Percentiles rank a stretch among this genome's conserved stretches.
Conservation (phyloP, 2,329 filamentous ascomycete species). For the Diaporthe vaccinii region DNA sequence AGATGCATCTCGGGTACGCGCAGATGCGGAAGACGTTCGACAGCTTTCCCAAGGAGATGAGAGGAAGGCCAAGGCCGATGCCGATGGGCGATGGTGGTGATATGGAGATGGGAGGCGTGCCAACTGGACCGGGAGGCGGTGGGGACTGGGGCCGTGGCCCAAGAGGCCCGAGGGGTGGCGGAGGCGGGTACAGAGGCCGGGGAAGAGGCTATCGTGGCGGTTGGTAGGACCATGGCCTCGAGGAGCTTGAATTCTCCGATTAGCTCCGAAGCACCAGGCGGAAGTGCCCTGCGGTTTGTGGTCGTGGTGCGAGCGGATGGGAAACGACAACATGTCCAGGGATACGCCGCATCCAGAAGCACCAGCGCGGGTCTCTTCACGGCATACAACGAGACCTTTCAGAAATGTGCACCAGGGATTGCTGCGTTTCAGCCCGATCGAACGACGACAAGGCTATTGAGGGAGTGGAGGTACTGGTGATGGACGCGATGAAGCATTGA, state of each 20-base stretch:
- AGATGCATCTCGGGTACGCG: slow-evolving; percentile 98
- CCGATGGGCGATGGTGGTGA: slow-evolving; percentile 66
- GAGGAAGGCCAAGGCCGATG: slow-evolving; percentile 74
- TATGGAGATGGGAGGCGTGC: slow-evolving; percentile 58
- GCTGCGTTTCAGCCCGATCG: background rate
- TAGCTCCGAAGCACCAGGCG: background rate
- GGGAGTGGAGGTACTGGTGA: background rate
- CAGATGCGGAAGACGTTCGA: slow-evolving; percentile 97
- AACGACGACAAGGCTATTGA: background rate
- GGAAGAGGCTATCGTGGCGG: slow-evolving; percentile 62
- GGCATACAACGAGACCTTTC: background rate
- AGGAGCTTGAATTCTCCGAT: background rate
- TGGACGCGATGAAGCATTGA: background rate
- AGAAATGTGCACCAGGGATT: background rate
- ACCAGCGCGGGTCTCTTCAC: background rate
- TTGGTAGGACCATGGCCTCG: slow-evolving; percentile 52
- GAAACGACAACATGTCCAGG: too few species aligned
- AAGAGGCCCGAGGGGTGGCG: slow-evolving; percentile 65
- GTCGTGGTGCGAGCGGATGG: background rate
- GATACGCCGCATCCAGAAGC: background rate
- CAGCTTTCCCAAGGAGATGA: slow-evolving; percentile 87
- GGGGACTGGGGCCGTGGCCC: slow-evolving; percentile 58
- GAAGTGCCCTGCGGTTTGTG: background rate
- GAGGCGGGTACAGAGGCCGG: slow-evolving; percentile 55
- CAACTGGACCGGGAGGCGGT: slow-evolving; percentile 58